Percentiles rank a stretch among this genome's conserved stretches.
phyloP scores from a whole-genome alignment of 148 eudicot genomes.

The Fagopyrum homotropicum region DNA sequence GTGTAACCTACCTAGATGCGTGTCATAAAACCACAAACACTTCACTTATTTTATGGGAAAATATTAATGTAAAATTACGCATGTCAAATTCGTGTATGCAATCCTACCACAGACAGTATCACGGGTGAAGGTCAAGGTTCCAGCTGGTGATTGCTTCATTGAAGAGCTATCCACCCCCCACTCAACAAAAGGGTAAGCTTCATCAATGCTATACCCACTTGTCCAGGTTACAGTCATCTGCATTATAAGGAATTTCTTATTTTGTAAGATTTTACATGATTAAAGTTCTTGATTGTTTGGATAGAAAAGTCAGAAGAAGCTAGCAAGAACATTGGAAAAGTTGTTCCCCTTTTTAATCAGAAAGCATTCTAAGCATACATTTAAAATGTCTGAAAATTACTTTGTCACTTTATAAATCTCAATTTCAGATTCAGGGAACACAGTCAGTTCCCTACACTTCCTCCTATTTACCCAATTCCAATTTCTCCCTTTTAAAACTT shows the following conservation, averaged over 20 bases:
- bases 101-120: conserved; percentile 73
- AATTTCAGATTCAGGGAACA: neutral
- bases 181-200: conserved; percentile 71
- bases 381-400: neutral
- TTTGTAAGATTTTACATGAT: neutral
- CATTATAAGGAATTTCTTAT: neutral
- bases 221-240: conserved; percentile 98
- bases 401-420: neutral
- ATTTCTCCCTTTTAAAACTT: neutral
- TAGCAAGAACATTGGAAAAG: neutral
- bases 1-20: neutral
- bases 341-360: neutral
- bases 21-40: neutral
- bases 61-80: neutral
- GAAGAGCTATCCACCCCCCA: conserved; percentile 46
- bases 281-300: neutral
- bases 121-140: conserved; percentile 63
- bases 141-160: conserved; percentile 51
- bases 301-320: neutral
- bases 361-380: neutral
- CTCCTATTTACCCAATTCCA: neutral
- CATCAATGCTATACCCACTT: conserved; percentile 76
- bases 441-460: neutral
- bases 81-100: neutral
- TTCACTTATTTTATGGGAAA: neutral